Conservation (phyloP, 345 rosid genomes). For the Cardamine resedifolia region DNA sequence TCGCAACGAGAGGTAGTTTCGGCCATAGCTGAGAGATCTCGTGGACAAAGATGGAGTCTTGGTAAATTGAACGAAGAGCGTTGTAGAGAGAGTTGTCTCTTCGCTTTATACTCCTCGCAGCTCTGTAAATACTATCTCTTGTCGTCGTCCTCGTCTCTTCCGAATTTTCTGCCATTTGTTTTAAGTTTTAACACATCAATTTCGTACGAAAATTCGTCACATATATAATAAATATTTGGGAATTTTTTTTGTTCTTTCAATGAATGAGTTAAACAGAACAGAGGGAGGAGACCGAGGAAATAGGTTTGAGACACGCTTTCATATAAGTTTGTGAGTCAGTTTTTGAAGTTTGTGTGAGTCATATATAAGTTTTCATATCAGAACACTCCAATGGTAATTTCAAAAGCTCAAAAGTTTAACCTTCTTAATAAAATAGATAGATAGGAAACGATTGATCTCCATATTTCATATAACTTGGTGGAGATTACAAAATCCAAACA, state of each 20-base stretch:
- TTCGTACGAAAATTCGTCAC: background rate
- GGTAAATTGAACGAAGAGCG: conserved; percentile 74
- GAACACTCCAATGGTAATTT: background rate
- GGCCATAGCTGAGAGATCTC: conserved; percentile 92
- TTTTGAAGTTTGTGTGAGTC: background rate
- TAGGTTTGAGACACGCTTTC: background rate
- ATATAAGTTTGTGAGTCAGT: background rate
- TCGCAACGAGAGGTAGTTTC: conserved; percentile 72
- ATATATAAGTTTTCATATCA: too few relatives aligned
- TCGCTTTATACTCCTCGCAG: conserved; percentile 73
- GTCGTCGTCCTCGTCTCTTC: conserved; percentile 34
- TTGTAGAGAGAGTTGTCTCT: conserved; percentile 73
- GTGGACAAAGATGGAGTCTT: conserved; percentile 77
- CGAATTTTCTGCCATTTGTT: conserved; percentile 7
- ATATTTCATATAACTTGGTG: background rate
- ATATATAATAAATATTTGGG: background rate
- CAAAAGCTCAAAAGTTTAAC: background rate
- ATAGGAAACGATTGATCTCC: conserved; percentile 18
- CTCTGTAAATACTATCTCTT: conserved; percentile 76
- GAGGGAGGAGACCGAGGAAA: background rate
- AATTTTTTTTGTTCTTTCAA: too few relatives aligned
- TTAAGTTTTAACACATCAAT: background rate
- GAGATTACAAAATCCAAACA: conserved; percentile 16
- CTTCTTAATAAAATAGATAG: background rate
- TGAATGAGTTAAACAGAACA: background rate